Conservation (phyloP, 805 yeast genomes). For the Jamesozyma hellenica region DNA sequence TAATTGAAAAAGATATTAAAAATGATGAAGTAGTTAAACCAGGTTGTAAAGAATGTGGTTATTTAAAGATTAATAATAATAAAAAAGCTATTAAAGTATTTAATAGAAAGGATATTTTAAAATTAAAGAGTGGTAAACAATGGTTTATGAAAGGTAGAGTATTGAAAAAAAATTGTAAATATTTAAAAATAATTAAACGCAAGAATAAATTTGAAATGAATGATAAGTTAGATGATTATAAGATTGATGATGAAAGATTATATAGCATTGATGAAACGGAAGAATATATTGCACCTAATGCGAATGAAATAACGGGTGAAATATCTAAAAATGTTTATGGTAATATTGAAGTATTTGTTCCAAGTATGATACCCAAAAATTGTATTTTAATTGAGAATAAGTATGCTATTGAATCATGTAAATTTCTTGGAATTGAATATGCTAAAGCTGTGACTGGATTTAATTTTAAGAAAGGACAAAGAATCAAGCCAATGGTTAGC, state of each 20-base stretch:
- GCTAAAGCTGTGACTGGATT: constrained; percentile 86
- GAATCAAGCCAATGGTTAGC: constrained; percentile 52
- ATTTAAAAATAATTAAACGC: constrained; percentile 40
- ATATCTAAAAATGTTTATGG: constrained; percentile 73
- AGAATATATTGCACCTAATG: constrained; percentile 53
- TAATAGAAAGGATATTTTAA: constrained; percentile 52
- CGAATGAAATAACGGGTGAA: constrained; percentile 44
- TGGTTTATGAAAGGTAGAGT: constrained; percentile 82
- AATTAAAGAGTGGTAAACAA: constrained; percentile 61
- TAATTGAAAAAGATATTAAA: constrained; percentile 62
- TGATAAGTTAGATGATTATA: constrained; percentile 42
- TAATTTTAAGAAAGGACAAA: constrained; percentile 47
- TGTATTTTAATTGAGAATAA: constrained; percentile 51
- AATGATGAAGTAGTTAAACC: constrained; percentile 66
- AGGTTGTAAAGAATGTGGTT: constrained; percentile 56
- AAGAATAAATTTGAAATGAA: constrained; percentile 31
- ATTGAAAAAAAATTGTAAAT: constrained; percentile 59
- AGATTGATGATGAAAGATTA: constrained; percentile 51
- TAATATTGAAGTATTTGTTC: constrained; percentile 69
- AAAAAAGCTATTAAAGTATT: constrained; percentile 51
- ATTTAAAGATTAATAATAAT: constrained; percentile 37
- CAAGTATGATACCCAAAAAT: constrained; percentile 76
- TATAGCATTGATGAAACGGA: constrained; percentile 77
- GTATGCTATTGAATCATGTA: constrained; percentile 61
- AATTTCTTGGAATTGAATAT: constrained; percentile 57